Base-by-base conservation (phyloP, 257 asterid species). In the Solanum bukasovii region DNA sequence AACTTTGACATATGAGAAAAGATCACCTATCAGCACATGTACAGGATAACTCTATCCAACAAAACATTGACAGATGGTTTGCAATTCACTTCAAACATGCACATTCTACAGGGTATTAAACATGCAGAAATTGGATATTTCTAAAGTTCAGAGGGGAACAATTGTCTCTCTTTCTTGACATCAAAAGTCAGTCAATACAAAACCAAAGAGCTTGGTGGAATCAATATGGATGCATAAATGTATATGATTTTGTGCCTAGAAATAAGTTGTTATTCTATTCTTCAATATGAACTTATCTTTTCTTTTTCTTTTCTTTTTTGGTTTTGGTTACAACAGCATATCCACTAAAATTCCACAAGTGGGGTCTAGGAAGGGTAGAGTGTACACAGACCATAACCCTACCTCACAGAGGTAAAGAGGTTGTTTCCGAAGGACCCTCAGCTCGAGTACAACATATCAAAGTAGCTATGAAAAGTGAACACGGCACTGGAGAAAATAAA, bases 131-230 rank as follows among this genome's bases (percentile, higher is more conserved):
- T 67, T 25, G 23, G 78, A 71, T 29, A 31, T 71, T 71, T 71
- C 79, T 72, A 1, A 72, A 72, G 42, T 72, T 72, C 79, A 72
- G 25, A 72, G 44, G 16, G 81, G 40, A 73, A 10, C 27, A 73
- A 33, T 8, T 10, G 16, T 96, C 98, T 14, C 14, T 34, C 79
- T 9, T 20, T 20, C 49, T 35, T 20, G 49, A 34, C 18, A 73
- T 7, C 49, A 73, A 73, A 20, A 73, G 49, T 35, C 82, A 2
- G 29, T 74, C 82, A 2, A 73, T 35, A 73, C 13, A 35, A 73
- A 34, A 73, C 16, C 29, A 2, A 73, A 20, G 29, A 73, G 49
- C 49, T 73, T 73, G 29, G 49, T 35, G 83, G 21, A 75, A 20
- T 37, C 29, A 37, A 75, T 35, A 35, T 74, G 52, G 52, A 20